Conservation (phyloP, 2,329 filamentous ascomycete species). For the Arthrinium phaeospermum region DNA sequence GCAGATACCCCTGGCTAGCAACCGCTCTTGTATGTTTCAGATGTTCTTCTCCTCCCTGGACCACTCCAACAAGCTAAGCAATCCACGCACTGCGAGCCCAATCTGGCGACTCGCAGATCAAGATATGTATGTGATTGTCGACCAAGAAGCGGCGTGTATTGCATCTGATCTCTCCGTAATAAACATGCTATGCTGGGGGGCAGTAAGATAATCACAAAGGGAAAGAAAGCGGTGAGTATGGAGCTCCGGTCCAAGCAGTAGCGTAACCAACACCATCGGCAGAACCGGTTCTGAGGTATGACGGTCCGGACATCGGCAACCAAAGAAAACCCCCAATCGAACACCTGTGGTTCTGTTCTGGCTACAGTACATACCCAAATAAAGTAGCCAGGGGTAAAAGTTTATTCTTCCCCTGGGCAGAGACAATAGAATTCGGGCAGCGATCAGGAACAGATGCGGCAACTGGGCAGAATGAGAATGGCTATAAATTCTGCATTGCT, state of each 20-base stretch:
- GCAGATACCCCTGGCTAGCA: slow-evolving; percentile 17
- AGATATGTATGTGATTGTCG: not conserved
- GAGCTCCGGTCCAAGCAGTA: not conserved
- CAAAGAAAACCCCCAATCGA: not conserved
- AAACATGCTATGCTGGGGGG: not conserved
- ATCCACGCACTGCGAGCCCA: slow-evolving; percentile 10
- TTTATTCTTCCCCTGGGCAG: not conserved
- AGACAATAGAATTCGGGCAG: not conserved
- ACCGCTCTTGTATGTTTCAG: slow-evolving; percentile 21
- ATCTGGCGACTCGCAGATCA: slow-evolving; percentile 17
- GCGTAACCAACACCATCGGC: slow-evolving; percentile 1
- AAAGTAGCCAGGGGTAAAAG: not conserved
- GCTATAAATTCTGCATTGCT: not conserved
- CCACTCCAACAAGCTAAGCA: not conserved
- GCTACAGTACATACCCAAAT: too few relatives aligned
- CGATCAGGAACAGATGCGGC: not conserved
- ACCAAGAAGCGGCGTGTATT: not conserved
- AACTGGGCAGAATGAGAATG: not conserved
- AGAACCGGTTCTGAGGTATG: not conserved
- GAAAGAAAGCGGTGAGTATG: slow-evolving; percentile 3
- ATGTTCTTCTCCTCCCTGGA: not conserved
- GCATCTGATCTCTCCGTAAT: not conserved
- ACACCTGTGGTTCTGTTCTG: not conserved
- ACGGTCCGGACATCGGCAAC: slow-evolving; percentile 5
- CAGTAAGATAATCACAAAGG: not conserved